Evolutionary conservation across 2,329 filamentous ascomycete genomes (phyloP).

Genomic region (Canariomyces notabilis): DNA sequence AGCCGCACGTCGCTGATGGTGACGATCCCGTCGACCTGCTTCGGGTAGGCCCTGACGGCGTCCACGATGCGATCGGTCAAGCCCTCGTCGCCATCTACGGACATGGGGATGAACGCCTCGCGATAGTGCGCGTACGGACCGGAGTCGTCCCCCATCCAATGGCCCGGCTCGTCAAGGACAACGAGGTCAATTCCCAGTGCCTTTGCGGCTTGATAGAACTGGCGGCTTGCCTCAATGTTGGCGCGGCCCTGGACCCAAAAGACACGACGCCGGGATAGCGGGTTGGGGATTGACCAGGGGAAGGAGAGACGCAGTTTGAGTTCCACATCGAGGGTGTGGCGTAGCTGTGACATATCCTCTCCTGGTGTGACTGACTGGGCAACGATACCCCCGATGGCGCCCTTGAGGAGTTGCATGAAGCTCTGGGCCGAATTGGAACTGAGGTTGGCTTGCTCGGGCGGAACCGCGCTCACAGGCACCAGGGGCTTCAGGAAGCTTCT

Average conservation of each 20-base stretch:
- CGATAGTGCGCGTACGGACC: conserved; percentile 23
- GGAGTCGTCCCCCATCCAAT: conserved; percentile 33
- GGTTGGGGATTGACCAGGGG: neutral
- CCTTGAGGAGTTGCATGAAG: neutral
- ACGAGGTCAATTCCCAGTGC: conserved; percentile 35
- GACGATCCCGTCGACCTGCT: conserved; percentile 33
- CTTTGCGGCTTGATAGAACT: conserved; percentile 23
- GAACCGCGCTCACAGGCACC: neutral
- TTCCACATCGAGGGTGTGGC: neutral
- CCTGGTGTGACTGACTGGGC: neutral
- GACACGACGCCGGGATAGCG: conserved; percentile 5
- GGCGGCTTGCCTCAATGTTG: conserved; percentile 11
- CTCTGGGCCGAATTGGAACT: too few relatives aligned
- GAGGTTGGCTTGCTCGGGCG: neutral
- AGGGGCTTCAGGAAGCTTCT: conserved; percentile 11
- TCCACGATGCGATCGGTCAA: conserved; percentile 29
- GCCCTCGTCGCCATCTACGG: conserved; percentile 26
- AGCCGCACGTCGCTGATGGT: conserved; percentile 32
- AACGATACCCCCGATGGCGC: neutral
- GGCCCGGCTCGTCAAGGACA: conserved; percentile 33
- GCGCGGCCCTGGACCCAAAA: conserved; percentile 19
- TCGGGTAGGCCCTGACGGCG: conserved; percentile 24
- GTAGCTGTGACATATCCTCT: neutral
- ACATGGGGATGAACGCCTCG: conserved; percentile 31
- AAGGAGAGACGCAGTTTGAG: conserved; percentile 2